Evolutionary conservation across 2,329 filamentous ascomycete species (phyloP).

Genomic region (Trichoderma sp.): DNA sequence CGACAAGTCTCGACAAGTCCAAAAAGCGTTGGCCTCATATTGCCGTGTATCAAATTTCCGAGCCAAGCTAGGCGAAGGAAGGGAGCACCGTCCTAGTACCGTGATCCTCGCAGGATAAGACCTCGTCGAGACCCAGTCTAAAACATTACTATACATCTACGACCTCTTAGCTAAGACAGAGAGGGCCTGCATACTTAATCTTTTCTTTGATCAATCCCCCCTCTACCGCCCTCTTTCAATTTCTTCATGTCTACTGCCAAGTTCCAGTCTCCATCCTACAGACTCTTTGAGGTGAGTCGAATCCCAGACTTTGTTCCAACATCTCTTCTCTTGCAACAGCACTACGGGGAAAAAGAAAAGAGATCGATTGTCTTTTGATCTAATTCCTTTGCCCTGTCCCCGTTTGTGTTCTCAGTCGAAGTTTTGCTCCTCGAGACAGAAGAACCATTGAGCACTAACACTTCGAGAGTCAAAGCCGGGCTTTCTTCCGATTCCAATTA

Average conservation of each 20-base stretch:
- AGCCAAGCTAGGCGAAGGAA: slow-evolving; percentile 37
- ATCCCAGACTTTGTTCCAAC: slow-evolving; percentile 42
- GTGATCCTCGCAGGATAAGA: slow-evolving; percentile 43
- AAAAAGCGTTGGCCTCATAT: slow-evolving; percentile 41
- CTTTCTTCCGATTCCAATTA: slow-evolving; percentile 56
- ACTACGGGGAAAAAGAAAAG: background rate
- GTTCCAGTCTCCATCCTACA: slow-evolving; percentile 60
- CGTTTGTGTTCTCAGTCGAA: background rate
- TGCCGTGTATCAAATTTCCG: slow-evolving; percentile 47
- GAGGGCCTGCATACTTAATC: slow-evolving; percentile 42
- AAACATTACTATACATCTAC: slow-evolving; percentile 38
- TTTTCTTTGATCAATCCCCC: slow-evolving; percentile 43
- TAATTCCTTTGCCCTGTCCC: background rate
- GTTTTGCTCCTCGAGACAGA: slow-evolving; percentile 32
- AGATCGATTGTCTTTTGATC: background rate
- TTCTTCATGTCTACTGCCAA: slow-evolving; percentile 62
- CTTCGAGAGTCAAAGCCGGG: slow-evolving; percentile 48
- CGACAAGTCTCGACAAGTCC: slow-evolving; percentile 38
- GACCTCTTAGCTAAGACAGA: slow-evolving; percentile 45
- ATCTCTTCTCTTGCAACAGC: background rate
- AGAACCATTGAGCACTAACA: slow-evolving; percentile 35
- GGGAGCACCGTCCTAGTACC: slow-evolving; percentile 39
- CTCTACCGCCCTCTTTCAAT: slow-evolving; percentile 42
- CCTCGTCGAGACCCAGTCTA: slow-evolving; percentile 46
- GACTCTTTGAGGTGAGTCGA: slow-evolving; percentile 63